Evolutionary conservation across 208 protist species (phyloP), one percentile per base, ranked within the genome.

Genomic region (Acanthamoeba healyi): DNA sequence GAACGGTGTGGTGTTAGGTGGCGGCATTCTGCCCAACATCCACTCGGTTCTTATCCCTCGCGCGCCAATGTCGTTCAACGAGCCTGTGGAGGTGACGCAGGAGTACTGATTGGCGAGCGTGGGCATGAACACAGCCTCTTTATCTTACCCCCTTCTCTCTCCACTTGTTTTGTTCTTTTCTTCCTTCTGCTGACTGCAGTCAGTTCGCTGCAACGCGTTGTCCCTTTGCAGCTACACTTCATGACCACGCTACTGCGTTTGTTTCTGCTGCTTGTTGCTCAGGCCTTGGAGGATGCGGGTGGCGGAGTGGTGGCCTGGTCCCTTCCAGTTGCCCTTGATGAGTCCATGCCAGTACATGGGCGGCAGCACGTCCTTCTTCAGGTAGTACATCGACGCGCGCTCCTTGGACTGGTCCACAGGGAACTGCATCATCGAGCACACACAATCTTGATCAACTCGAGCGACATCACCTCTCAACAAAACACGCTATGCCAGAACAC

Each of bases 1-100:
- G 6, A 6, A 15, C 10, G 10, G 6, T 15, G 49, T 15, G 0
- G 58, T 67, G 24, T 15, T 1, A 67, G 86, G 95, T 26, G 98
- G 98, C 93, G 98, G 98, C 98, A 98, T 99, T 26, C 77, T 99
- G 15, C 98, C 98, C 84, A 98, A 98, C 97, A 99, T 99, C 95
- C 97, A 99, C 96, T 49, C 87, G 14, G 95, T 97, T 17, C 96
- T 99, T 26, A 93, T 98, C 14, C 98, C 98, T 49, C 94, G 98
- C 54, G 98, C 97, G 51, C 95, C 92, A 49, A 97, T 97, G 89
- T 84, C 65, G 82, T 12, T 65, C 26, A 19, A 15, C 24, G 15
- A 2, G 56, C 0, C 0, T 36, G 3, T 15, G n/a, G n/a, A 6
- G 58, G 58, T 2, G 58, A 5, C n/a, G 14, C 10, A 58, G 54